phyloP scores from a whole-genome alignment of 2,329 filamentous ascomycete species.

The Pseudogymnoascus sp. region DNA sequence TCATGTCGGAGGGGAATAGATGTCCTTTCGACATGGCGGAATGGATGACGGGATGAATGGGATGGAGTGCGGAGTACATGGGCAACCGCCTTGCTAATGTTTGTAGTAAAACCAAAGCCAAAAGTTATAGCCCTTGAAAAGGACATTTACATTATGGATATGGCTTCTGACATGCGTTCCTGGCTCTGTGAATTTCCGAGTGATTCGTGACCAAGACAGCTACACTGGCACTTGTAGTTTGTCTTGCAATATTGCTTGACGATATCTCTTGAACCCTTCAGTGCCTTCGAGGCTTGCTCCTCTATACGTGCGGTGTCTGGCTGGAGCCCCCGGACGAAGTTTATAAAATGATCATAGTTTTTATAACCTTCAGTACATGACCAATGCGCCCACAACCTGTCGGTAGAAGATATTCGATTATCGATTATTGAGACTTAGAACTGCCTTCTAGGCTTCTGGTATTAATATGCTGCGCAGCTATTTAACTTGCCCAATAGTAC shows the following conservation, averaged over 20 bases:
- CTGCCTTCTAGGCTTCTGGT: too few relatives aligned
- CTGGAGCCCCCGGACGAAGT: neutral
- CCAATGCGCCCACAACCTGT: neutral
- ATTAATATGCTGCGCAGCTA: neutral
- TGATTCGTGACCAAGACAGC: neutral
- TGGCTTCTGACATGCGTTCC: neutral
- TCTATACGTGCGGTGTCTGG: neutral
- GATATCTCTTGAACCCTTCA: neutral
- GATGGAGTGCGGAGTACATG: conserved; percentile 7
- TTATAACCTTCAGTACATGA: neutral
- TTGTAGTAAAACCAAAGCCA: conserved; percentile 7
- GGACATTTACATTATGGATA: neutral
- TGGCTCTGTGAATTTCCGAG: neutral
- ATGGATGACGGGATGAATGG: conserved; percentile 7
- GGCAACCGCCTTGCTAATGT: conserved; percentile 9
- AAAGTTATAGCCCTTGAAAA: conserved; percentile 2
- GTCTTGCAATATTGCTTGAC: neutral
- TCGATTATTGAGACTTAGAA: neutral
- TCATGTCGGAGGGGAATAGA: conserved; percentile 5
- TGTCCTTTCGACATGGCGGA: conserved; percentile 5
- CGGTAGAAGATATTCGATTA: neutral
- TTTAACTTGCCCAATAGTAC: neutral
- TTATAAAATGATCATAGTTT: neutral
- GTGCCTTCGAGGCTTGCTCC: neutral
- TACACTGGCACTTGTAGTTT: neutral